phyloP scores from a whole-genome alignment of 768 basidiomycete genomes.

The Wakefieldia striispora region DNA sequence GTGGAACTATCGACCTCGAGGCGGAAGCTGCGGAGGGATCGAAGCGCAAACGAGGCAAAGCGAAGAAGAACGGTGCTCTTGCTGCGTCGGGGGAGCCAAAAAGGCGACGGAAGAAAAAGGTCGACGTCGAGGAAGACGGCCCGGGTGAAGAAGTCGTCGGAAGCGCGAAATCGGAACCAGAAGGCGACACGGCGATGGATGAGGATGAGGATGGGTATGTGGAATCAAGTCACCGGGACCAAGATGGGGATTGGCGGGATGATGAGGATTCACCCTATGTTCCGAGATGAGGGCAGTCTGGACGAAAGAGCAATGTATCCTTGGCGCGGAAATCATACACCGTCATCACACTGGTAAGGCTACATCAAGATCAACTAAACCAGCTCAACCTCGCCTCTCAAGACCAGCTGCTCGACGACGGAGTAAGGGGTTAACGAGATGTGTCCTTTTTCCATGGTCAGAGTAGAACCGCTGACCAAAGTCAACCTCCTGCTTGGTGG shows the following conservation, averaged over 20 bases:
- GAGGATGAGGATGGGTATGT: constrained; percentile 43
- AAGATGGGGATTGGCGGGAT: constrained; percentile 42
- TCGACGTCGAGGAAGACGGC: constrained; percentile 33
- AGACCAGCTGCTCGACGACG: constrained; percentile 71
- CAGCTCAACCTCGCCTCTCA: constrained; percentile 71
- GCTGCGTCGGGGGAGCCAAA: constrained; percentile 38
- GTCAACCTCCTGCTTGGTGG: not conserved
- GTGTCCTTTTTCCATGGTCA: constrained; percentile 77
- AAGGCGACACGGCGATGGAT: constrained; percentile 35
- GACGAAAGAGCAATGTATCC: constrained; percentile 4
- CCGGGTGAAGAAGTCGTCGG: constrained; percentile 35
- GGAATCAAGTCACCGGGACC: constrained; percentile 40
- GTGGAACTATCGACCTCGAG: constrained; percentile 74
- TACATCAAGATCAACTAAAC: constrained; percentile 45
- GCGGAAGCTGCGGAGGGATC: constrained; percentile 51
- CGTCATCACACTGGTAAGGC: constrained; percentile 8
- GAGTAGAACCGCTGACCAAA: constrained; percentile 55
- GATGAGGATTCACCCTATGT: constrained; percentile 44
- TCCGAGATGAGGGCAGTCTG: constrained; percentile 29
- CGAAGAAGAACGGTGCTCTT: constrained; percentile 45
- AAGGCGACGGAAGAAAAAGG: constrained; percentile 50
- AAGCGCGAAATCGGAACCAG: constrained; percentile 37
- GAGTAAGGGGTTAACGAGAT: constrained; percentile 79
- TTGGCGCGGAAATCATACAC: constrained; percentile 11
- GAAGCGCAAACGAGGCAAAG: constrained; percentile 59